phyloP scores from a whole-genome alignment of 2,329 filamentous ascomycete species.

The Fusarium solani-melongenae region DNA sequence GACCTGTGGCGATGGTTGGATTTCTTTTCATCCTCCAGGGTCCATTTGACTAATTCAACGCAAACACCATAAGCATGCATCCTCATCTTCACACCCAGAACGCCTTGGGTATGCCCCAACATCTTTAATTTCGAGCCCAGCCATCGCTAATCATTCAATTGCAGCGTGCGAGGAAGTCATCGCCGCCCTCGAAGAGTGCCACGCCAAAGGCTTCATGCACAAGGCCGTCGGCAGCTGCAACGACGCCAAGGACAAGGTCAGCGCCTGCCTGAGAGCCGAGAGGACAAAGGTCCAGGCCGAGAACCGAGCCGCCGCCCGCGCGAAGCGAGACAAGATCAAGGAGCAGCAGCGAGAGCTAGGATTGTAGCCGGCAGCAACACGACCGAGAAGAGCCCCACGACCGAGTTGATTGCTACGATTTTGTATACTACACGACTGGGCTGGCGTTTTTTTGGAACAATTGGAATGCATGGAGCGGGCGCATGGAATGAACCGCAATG shows the following conservation, averaged over 20 bases:
- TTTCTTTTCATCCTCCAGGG: slow-evolving; percentile 29
- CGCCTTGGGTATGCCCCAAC: slow-evolving; percentile 74
- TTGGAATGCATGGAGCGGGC: slow-evolving; percentile 2
- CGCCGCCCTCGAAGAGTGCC: slow-evolving; percentile 93
- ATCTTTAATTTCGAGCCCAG: neutral
- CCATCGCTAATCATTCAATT: slow-evolving; percentile 30
- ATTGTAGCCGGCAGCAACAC: slow-evolving; percentile 40
- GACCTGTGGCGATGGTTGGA: slow-evolving; percentile 24
- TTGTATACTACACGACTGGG: slow-evolving; percentile 24
- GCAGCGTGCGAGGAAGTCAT: slow-evolving; percentile 95
- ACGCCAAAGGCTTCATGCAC: slow-evolving; percentile 90
- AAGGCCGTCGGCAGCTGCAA: slow-evolving; percentile 94
- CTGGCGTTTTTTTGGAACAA: slow-evolving; percentile 29
- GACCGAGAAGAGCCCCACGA: neutral
- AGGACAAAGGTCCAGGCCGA: slow-evolving; percentile 79
- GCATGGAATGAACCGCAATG: slow-evolving; percentile 13
- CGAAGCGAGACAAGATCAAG: slow-evolving; percentile 78
- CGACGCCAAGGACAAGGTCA: slow-evolving; percentile 83
- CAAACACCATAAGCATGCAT: slow-evolving; percentile 76
- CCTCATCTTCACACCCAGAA: slow-evolving; percentile 95
- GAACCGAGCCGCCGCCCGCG: slow-evolving; percentile 77
- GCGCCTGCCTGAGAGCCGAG: slow-evolving; percentile 84
- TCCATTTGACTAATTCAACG: slow-evolving; percentile 10
- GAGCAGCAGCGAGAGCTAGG: slow-evolving; percentile 70
- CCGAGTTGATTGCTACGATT: neutral